A percentile compares a stretch with the other conserved stretches of the same genome.
Conservation (phyloP, 208 protist species). For the Acanthamoeba healyi region DNA sequence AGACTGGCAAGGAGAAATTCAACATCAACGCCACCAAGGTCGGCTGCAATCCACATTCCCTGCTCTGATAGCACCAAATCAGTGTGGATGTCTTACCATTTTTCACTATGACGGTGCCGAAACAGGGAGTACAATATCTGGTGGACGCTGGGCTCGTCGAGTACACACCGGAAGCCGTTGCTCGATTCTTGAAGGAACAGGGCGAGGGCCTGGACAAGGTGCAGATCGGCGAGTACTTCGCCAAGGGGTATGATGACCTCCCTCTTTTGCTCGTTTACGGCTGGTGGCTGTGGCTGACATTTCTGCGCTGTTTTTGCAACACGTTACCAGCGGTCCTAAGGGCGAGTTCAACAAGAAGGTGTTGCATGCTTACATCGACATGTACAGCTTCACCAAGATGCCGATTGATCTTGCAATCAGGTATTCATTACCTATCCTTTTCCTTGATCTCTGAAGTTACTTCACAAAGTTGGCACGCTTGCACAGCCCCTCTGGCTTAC, state of each 20-base stretch:
- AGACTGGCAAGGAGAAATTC: slow-evolving; percentile 82
- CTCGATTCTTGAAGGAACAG: slow-evolving; percentile 81
- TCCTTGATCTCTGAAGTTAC: too few relatives aligned
- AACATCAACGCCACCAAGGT: slow-evolving; percentile 81
- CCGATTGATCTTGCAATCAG: slow-evolving; percentile 91
- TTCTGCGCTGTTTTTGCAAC: slow-evolving; percentile 85
- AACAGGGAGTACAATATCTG: slow-evolving; percentile 87
- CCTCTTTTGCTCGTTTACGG: slow-evolving; percentile 29
- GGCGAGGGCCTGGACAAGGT: slow-evolving; percentile 82
- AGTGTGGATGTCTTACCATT: not conserved
- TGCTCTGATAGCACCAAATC: not conserved
- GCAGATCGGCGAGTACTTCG: slow-evolving; percentile 91
- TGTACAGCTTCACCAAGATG: slow-evolving; percentile 83
- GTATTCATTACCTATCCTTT: not conserved
- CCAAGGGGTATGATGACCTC: slow-evolving; percentile 78
- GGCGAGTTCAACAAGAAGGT: slow-evolving; percentile 89
- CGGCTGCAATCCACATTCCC: not conserved
- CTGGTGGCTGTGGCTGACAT: slow-evolving; percentile 84
- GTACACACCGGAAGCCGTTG: slow-evolving; percentile 78
- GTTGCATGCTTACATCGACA: slow-evolving; percentile 89
- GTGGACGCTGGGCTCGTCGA: slow-evolving; percentile 83
- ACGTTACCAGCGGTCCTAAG: slow-evolving; percentile 83
- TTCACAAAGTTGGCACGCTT: too few relatives aligned
- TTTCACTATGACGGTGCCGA: slow-evolving; percentile 13
- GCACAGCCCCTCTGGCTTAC: not conserved